A percentile compares a stretch with the other conserved stretches of the same genome.
Evolutionary conservation across 2,329 filamentous ascomycete genomes (phyloP).

Genomic region (Boeremia exigua): DNA sequence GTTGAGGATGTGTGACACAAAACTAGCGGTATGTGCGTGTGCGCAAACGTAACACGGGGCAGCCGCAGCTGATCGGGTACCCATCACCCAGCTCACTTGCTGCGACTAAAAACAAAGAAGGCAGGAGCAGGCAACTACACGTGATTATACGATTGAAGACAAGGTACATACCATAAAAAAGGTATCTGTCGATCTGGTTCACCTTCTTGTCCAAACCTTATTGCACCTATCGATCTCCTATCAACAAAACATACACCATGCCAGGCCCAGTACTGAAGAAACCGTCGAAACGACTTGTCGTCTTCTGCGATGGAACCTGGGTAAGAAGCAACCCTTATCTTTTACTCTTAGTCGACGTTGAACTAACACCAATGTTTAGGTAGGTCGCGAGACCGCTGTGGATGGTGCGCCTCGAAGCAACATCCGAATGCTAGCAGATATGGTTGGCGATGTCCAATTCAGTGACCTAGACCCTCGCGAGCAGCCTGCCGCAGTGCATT

Average conservation of each 20-base stretch:
- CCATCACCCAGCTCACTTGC: constrained; percentile 6
- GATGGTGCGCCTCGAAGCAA: constrained; percentile 39
- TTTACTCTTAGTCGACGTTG: neutral
- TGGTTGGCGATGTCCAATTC: constrained; percentile 38
- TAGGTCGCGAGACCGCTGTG: constrained; percentile 41
- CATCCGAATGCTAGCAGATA: constrained; percentile 40
- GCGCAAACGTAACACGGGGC: constrained; percentile 17
- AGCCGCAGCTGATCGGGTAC: constrained; percentile 25
- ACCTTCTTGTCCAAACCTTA: too few relatives aligned
- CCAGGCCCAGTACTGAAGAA: constrained; percentile 8
- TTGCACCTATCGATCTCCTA: neutral
- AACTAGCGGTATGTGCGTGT: constrained; percentile 10
- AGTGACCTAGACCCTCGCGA: constrained; percentile 6
- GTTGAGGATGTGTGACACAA: constrained; percentile 17
- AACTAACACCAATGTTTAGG: neutral
- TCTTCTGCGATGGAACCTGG: constrained; percentile 48
- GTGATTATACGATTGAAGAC: neutral
- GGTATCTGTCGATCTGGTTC: too few relatives aligned
- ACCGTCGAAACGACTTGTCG: constrained; percentile 33
- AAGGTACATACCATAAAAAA: too few relatives aligned
- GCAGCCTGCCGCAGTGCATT: constrained; percentile 29
- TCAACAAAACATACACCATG: constrained; percentile 12
- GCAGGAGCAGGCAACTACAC: constrained; percentile 3
- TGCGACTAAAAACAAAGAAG: constrained; percentile 4
- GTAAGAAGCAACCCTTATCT: constrained; percentile 6